Conservation (phyloP, 345 rosid genomes). For the Rhodomyrtus tomentosa region DNA sequence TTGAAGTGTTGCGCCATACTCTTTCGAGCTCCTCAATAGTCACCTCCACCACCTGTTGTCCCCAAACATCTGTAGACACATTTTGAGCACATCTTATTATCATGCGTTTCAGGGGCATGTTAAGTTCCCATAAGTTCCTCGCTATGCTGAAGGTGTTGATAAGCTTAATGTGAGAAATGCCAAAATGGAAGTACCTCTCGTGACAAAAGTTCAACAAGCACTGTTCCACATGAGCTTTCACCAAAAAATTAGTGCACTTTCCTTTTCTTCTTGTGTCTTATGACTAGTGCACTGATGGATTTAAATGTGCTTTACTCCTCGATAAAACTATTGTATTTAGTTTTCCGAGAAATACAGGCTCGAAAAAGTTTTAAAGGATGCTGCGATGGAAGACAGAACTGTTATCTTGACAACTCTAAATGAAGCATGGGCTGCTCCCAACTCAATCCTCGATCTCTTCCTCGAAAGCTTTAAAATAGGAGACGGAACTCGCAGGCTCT, state of each 20-base stretch:
- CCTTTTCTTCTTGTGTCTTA: not conserved
- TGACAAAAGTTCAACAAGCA: not conserved
- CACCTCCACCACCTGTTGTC: not conserved
- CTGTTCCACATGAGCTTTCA: not conserved
- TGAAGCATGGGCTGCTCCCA: slow-evolving; percentile 76
- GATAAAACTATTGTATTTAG: slow-evolving; percentile 1
- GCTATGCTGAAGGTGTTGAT: not conserved
- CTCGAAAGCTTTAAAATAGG: slow-evolving; percentile 69
- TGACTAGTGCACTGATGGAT: not conserved
- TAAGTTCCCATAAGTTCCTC: not conserved
- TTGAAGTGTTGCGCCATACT: not conserved
- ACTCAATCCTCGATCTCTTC: slow-evolving; percentile 59
- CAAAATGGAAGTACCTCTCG: not conserved
- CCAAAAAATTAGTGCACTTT: not conserved
- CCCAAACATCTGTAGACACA: not conserved
- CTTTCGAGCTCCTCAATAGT: not conserved
- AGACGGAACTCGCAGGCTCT: slow-evolving; percentile 38
- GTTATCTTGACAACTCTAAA: slow-evolving; percentile 75
- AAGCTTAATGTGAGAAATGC: not conserved
- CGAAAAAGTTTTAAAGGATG: slow-evolving; percentile 39
- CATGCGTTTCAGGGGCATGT: not conserved
- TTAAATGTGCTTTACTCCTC: not conserved
- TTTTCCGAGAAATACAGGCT: slow-evolving; percentile 31
- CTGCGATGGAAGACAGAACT: slow-evolving; percentile 47
- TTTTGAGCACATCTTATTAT: not conserved